Conservation (phyloP, 345 rosid genomes). For the Populus davidiana region DNA sequence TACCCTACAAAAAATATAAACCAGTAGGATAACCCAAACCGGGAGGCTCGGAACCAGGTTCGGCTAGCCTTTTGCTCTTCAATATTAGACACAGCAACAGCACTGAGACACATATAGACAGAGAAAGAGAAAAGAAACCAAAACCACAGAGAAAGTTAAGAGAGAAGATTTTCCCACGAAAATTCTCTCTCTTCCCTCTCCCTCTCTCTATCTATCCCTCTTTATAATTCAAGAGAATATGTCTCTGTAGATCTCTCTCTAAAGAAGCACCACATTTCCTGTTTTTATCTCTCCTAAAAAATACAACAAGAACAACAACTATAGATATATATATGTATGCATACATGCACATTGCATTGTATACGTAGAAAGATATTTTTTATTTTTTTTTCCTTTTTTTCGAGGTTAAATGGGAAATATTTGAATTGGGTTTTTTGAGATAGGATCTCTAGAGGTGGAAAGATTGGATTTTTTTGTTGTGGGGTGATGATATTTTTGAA, state of each 20-base stretch:
- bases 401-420: background rate
- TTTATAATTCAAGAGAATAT: background rate
- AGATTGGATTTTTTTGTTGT: background rate
- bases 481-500: background rate
- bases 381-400: background rate
- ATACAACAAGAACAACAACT: background rate
- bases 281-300: background rate
- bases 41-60: slow-evolving; percentile 68
- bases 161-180: slow-evolving; percentile 20
- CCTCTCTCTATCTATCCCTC: slow-evolving; percentile 14
- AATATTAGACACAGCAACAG: slow-evolving; percentile 20
- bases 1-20: slow-evolving; percentile 17
- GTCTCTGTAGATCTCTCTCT: background rate
- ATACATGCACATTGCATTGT: background rate
- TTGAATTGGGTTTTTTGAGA: slow-evolving; percentile 6
- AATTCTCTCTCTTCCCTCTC: slow-evolving; percentile 12
- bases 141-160: slow-evolving; percentile 37
- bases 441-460: background rate
- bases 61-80: slow-evolving; percentile 38
- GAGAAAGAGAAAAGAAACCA: slow-evolving; percentile 11
- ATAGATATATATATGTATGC: background rate
- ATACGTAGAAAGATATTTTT: background rate
- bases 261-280: background rate
- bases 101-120: slow-evolving; percentile 3
- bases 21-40: slow-evolving; percentile 28